Conservation (phyloP, 2,329 filamentous ascomycete genomes). For the Microcyclosporella mali region DNA sequence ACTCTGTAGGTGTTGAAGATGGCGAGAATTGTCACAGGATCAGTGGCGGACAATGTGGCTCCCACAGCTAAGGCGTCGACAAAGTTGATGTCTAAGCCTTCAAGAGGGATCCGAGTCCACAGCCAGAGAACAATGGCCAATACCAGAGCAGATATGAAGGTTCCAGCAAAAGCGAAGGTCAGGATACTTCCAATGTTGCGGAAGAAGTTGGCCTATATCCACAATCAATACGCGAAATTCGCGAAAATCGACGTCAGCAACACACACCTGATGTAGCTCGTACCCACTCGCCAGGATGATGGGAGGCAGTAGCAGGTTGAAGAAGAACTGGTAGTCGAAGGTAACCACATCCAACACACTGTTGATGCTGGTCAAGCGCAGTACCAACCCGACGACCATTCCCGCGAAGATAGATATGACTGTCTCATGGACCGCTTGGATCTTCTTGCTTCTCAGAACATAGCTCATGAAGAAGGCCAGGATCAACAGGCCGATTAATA, state of each 20-base stretch:
- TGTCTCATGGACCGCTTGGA: constrained; percentile 95
- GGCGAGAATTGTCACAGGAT: constrained; percentile 93
- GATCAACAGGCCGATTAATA: constrained; percentile 89
- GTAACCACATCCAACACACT: constrained; percentile 85
- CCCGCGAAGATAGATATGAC: constrained; percentile 97
- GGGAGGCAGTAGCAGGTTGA: constrained; percentile 95
- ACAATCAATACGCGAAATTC: not conserved
- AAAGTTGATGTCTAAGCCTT: constrained; percentile 79
- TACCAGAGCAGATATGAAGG: constrained; percentile 94
- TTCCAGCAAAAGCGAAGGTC: constrained; percentile 95
- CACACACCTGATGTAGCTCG: constrained; percentile 73
- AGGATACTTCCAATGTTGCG: constrained; percentile 95
- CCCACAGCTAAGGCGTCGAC: constrained; percentile 96
- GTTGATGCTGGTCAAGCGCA: constrained; percentile 73
- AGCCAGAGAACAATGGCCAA: constrained; percentile 82
- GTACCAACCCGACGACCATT: constrained; percentile 88
- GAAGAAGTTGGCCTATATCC: constrained; percentile 78
- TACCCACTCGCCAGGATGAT: constrained; percentile 97
- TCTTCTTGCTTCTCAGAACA: constrained; percentile 90
- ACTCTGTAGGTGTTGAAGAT: constrained; percentile 99
- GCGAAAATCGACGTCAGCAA: not conserved
- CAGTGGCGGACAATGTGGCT: constrained; percentile 91
- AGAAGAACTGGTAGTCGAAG: constrained; percentile 99
- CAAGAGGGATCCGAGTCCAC: constrained; percentile 80
- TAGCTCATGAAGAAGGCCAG: constrained; percentile 95